Evolutionary conservation across 2,329 filamentous ascomycete genomes (phyloP).

Genomic region (Colletotrichum orchidophilum): DNA sequence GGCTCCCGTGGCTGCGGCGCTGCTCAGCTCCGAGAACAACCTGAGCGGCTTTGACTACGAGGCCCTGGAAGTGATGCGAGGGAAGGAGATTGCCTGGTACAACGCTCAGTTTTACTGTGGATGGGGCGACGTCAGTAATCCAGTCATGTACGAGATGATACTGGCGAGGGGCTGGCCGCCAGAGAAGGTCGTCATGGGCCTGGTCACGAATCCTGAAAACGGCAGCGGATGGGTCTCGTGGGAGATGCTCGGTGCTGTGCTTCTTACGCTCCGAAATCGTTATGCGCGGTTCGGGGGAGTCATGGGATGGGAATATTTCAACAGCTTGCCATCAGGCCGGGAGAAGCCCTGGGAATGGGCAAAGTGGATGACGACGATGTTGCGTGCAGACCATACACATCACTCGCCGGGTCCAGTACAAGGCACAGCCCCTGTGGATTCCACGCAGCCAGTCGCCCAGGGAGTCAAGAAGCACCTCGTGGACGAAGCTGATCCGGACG

Average conservation of each 20-base stretch:
- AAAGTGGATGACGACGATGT: constrained; percentile 65
- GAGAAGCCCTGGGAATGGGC: constrained; percentile 82
- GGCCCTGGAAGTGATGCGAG: constrained; percentile 74
- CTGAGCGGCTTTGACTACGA: constrained; percentile 86
- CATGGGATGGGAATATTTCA: constrained; percentile 97
- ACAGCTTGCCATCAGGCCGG: constrained; percentile 73
- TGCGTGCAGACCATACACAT: constrained; percentile 41
- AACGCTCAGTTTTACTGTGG: constrained; percentile 95
- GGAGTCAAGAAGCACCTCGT: constrained; percentile 26
- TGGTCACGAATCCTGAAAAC: constrained; percentile 82
- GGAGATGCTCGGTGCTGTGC: constrained; percentile 55
- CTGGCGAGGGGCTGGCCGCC: constrained; percentile 75
- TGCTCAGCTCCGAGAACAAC: constrained; percentile 64
- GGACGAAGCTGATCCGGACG: constrained; percentile 41
- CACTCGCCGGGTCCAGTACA: not conserved
- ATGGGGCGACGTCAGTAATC: constrained; percentile 70
- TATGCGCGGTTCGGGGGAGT: constrained; percentile 83
- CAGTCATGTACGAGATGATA: constrained; percentile 60
- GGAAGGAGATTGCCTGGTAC: constrained; percentile 80
- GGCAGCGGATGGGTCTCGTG: constrained; percentile 65
- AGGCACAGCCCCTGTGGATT: not conserved
- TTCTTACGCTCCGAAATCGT: constrained; percentile 51
- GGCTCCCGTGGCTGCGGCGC: constrained; percentile 81
- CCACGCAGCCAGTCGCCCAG: constrained; percentile 9
- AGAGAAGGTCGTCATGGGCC: constrained; percentile 78